phyloP scores from a whole-genome alignment of 768 basidiomycete species.

The Termitomyces eurrhizus region DNA sequence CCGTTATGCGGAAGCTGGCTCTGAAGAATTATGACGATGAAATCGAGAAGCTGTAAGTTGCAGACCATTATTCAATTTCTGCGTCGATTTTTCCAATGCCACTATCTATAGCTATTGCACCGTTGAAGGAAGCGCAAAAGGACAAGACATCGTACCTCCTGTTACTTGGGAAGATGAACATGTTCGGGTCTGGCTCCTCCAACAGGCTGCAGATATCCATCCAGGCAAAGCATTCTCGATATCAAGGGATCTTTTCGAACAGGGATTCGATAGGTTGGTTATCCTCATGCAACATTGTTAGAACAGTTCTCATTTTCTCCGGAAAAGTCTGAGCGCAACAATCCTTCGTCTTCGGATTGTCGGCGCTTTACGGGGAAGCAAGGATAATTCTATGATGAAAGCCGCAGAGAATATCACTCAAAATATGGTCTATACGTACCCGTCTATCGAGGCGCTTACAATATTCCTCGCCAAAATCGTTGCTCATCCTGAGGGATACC shows the following conservation, averaged over 20 bases:
- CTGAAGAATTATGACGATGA: conserved; percentile 34
- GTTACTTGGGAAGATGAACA: conserved; percentile 17
- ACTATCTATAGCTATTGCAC: conserved; percentile 17
- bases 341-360: conserved; percentile 35
- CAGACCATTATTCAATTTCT: no score
- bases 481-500: background rate
- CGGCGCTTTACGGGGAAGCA: conserved; percentile 21
- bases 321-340: conserved; percentile 29
- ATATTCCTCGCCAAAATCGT: conserved; percentile 15
- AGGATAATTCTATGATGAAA: conserved; percentile 10
- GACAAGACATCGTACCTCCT: conserved; percentile 21
- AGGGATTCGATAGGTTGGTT: conserved; percentile 20
- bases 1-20: conserved; percentile 37
- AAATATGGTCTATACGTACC: conserved; percentile 26
- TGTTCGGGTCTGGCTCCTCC: conserved; percentile 23
- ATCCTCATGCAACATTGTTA: background rate
- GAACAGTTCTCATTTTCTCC: background rate
- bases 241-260: conserved; percentile 2
- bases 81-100: background rate
- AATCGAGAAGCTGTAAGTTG: conserved; percentile 33
- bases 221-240: conserved; percentile 3
- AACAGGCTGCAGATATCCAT: conserved; percentile 17
- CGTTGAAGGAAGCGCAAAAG: conserved; percentile 20
- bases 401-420: conserved; percentile 26
- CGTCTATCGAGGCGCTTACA: conserved; percentile 22